Evolutionary conservation across 768 basidiomycete genomes (phyloP), one percentile per base, ranked within the genome.

Genomic region (Inosperma sp.): DNA sequence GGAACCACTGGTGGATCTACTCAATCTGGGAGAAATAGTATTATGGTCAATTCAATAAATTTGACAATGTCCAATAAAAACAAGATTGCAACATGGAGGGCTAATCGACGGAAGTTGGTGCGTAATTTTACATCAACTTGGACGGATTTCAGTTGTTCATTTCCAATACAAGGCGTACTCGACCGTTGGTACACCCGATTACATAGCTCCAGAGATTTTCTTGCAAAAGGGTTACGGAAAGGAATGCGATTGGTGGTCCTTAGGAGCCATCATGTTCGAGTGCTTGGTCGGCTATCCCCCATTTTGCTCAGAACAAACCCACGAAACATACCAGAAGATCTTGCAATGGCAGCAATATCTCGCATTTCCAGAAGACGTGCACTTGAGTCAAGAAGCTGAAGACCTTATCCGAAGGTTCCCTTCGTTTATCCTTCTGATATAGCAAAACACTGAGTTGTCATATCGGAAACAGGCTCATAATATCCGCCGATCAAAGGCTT

Each of bases 221-320:
- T 68, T 87, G 53, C 92, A 94, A 65, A 86, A 90, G 64, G 96
- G 96, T n/a, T 98, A 98, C 65, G 93, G 91, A 19, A 91, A 94
- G 61, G 94, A 95, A 68, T 97, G 94, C 62, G 96, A 99, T 68
- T 98, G 94, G 93, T 99, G 96, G 96, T 96, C 94, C 7, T 77
- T 98, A 23, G 96, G 96, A 4, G 91, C 93, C 14, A 97, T 98
- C 73, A 94, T 92, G 88, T 99, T 96, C 66, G 95, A 98, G 69
- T 96, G 88, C 68, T 73, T 98, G 19, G 91, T 98, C 57, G 96
- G 96, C 49, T 98, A 96, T 68, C 93, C 94, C 19, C 93, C 93
- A 0, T 94, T 97, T 73, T 97, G 93, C 68, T 92, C 73, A 35
- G 93, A 98, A 66, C 88, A 88, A 46, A 93, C 96, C 17, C 92